Percentiles rank a stretch among this genome's conserved stretches.
These are phyloP conservation scores for Carex scoparia DNA, from an alignment of 176 grass and related monocot genomes.

Conservation along the genomic window DNA sequence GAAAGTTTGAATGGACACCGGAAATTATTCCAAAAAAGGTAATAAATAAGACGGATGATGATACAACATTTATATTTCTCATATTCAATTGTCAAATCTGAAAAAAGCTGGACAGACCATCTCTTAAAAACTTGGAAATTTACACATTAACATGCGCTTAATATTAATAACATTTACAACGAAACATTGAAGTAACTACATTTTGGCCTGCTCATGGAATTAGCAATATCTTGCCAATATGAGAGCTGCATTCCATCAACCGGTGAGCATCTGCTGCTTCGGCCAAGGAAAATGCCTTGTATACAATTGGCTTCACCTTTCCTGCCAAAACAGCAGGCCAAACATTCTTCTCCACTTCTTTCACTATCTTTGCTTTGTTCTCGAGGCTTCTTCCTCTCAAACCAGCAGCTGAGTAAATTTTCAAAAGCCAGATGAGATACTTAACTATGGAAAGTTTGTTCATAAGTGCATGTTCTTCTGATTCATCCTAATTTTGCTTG, in stretches of 20 bases:
- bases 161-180: neutral
- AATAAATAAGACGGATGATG: neutral
- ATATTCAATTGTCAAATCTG: neutral
- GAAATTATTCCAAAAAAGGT: neutral
- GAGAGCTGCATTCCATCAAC: constrained; percentile 63
- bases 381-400: constrained; percentile 47
- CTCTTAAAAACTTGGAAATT: neutral
- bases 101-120: neutral
- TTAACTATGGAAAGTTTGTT: neutral
- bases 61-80: neutral
- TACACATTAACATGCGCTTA: neutral
- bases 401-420: constrained; percentile 43
- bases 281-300: constrained; percentile 52
- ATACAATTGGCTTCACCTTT: constrained; percentile 72
- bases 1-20: too few species aligned
- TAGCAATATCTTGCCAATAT: constrained; percentile 83
- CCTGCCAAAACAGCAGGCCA: constrained; percentile 57
- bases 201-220: constrained; percentile 38
- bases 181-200: neutral
- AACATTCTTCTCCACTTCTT: constrained; percentile 68
- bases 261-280: constrained; percentile 74
- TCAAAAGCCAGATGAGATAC: neutral
- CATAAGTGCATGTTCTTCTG: neutral
- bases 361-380: constrained; percentile 67
- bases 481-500: too few species aligned